A percentile compares a stretch with the other conserved stretches of the same genome.
phyloP scores from a whole-genome alignment of 306 rosid genomes.

The Hippophae gyantsensis region DNA sequence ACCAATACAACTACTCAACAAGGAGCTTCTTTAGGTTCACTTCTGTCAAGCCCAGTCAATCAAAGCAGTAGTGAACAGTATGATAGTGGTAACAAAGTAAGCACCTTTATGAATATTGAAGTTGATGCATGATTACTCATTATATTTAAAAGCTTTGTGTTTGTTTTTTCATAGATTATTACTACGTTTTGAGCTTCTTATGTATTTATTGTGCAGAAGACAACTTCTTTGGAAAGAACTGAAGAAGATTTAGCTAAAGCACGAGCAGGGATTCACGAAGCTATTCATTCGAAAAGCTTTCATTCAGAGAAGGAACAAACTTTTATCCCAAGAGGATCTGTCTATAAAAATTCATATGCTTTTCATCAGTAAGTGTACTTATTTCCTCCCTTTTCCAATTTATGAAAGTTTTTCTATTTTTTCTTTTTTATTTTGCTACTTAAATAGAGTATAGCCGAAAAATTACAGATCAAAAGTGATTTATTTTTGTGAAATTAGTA shows the following conservation, averaged over 20 bases:
- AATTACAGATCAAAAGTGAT: too few relatives aligned
- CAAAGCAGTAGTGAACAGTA: neutral
- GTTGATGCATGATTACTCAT: neutral
- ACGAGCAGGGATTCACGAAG: constrained; percentile 32
- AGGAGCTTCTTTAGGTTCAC: neutral
- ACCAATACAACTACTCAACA: neutral
- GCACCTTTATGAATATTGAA: neutral
- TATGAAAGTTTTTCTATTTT: too few relatives aligned
- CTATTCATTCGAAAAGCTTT: constrained; percentile 15
- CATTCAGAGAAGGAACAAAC: constrained; percentile 22
- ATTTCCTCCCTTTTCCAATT: too few relatives aligned
- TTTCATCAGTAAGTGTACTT: constrained; percentile 27
- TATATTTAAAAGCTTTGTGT: neutral
- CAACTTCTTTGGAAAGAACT: constrained; percentile 13
- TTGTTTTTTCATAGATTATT: neutral
- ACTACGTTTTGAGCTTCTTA: neutral
- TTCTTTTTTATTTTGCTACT: neutral
- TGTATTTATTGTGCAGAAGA: constrained; percentile 13
- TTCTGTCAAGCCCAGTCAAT: neutral
- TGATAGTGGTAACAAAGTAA: neutral
- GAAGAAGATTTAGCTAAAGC: constrained; percentile 38
- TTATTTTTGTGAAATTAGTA: too few relatives aligned
- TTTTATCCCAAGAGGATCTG: constrained; percentile 41
- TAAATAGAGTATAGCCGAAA: too few relatives aligned
- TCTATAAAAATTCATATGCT: constrained; percentile 35